Evolutionary conservation across 495 filamentous ascomycete species (phyloP).

Genomic region (Penicillium psychrofluorescens): DNA sequence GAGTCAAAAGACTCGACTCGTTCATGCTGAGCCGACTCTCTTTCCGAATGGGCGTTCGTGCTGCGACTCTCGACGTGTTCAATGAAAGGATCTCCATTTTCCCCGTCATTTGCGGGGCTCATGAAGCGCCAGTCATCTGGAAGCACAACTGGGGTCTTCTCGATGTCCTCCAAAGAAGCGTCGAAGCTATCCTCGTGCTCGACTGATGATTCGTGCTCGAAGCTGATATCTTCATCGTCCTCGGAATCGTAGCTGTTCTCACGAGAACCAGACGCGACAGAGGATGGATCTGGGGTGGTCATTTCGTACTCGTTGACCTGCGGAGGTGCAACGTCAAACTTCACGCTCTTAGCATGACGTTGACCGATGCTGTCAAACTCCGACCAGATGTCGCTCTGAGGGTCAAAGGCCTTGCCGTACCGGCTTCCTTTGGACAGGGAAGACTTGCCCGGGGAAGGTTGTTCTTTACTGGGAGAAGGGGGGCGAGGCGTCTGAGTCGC

Average conservation of each 20-base stretch:
- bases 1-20: conserved; percentile 63
- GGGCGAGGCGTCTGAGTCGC: conserved; percentile 32
- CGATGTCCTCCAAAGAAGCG: conserved; percentile 85
- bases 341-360: conserved; percentile 90
- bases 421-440: conserved; percentile 65
- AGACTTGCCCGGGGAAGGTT: conserved; percentile 75
- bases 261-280: conserved; percentile 75
- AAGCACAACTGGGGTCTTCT: conserved; percentile 93
- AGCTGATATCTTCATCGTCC: conserved; percentile 64
- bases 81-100: conserved; percentile 63
- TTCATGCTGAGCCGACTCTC: conserved; percentile 22
- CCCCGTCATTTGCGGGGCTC: conserved; percentile 52
- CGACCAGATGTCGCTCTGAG: conserved; percentile 64
- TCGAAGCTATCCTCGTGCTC: conserved; percentile 88
- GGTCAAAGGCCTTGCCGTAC: conserved; percentile 64
- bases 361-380: conserved; percentile 51
- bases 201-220: conserved; percentile 57
- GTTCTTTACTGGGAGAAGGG: conserved; percentile 64
- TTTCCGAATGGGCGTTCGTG: conserved; percentile 38
- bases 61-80: conserved; percentile 55
- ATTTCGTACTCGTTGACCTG: conserved; percentile 96
- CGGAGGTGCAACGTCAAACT: conserved; percentile 88
- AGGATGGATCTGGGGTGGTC: conserved; percentile 91
- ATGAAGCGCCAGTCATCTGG: conserved; percentile 92
- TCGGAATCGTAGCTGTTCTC: conserved; percentile 90